A percentile compares a stretch with the other conserved stretches of the same genome.
Conservation (phyloP, 768 basidiomycete genomes). For the Pisolithus microcarpus region DNA sequence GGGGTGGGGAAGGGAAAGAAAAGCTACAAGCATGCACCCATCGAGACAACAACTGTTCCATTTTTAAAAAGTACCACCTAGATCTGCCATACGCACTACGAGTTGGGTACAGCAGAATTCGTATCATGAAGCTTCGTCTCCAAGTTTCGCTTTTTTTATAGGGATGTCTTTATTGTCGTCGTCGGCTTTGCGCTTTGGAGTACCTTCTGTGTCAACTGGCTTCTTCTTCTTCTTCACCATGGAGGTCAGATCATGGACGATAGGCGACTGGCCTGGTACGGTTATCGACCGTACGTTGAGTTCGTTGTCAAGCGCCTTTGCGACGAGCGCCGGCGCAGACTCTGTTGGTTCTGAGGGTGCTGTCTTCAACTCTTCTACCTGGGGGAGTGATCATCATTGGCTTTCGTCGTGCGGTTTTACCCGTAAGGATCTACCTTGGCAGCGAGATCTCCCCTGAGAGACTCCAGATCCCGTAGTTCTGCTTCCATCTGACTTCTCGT, state of each 20-base stretch:
- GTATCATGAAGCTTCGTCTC: slow-evolving; percentile 26
- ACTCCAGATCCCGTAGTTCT: slow-evolving; percentile 75
- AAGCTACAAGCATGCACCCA: slow-evolving; percentile 56
- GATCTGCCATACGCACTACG: too few relatives aligned
- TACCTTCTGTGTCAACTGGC: slow-evolving; percentile 29
- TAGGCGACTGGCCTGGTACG: slow-evolving; percentile 27
- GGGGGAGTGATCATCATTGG: background rate
- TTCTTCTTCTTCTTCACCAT: slow-evolving; percentile 86
- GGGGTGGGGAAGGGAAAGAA: slow-evolving; percentile 64
- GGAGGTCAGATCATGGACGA: slow-evolving; percentile 76
- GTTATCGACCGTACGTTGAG: slow-evolving; percentile 42
- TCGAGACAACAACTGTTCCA: slow-evolving; percentile 15
- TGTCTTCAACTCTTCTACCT: slow-evolving; percentile 90
- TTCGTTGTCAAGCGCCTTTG: slow-evolving; percentile 64
- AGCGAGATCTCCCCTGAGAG: slow-evolving; percentile 72
- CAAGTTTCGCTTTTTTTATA: slow-evolving; percentile 59
- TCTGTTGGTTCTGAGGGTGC: slow-evolving; percentile 55
- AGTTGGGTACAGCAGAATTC: too few relatives aligned
- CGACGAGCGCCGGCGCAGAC: slow-evolving; percentile 65
- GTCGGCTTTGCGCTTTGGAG: slow-evolving; percentile 67
- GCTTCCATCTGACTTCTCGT: slow-evolving; percentile 63
- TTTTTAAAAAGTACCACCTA: slow-evolving; percentile 13
- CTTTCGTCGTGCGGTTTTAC: background rate
- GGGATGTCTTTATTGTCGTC: slow-evolving; percentile 38
- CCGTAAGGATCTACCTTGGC: slow-evolving; percentile 51